phyloP scores from a whole-genome alignment of 805 yeast genomes.

The Nakazawaea peltata region DNA sequence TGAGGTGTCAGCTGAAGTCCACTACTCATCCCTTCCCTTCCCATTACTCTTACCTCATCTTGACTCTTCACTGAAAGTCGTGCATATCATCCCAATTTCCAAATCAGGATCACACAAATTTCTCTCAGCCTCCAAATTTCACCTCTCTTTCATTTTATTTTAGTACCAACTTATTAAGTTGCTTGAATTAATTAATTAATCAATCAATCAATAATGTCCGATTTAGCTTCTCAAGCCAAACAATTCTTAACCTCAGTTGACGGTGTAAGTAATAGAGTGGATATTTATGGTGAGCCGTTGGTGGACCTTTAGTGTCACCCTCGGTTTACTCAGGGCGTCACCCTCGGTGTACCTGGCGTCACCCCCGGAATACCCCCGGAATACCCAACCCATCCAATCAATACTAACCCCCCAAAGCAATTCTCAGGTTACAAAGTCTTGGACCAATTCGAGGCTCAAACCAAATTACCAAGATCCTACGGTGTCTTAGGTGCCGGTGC shows the following conservation, averaged over 20 bases:
- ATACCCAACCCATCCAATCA: neutral
- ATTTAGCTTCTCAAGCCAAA: slow-evolving; percentile 37
- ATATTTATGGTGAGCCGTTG: neutral
- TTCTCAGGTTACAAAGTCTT: slow-evolving; percentile 24
- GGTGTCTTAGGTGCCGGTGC: slow-evolving; percentile 60
- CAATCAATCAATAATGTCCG: slow-evolving; percentile 25
- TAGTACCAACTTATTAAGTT: too few species aligned
- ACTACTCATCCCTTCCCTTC: too few species aligned
- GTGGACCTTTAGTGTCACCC: neutral
- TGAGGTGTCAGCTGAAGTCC: too few species aligned
- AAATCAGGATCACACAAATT: too few species aligned
- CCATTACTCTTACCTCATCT: too few species aligned
- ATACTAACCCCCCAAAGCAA: slow-evolving; percentile 13
- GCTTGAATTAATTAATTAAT: too few species aligned
- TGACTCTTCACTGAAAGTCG: too few species aligned
- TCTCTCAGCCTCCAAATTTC: too few species aligned
- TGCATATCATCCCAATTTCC: too few species aligned
- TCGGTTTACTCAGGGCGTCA: neutral
- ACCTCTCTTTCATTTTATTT: too few species aligned
- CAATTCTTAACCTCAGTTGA: slow-evolving; percentile 29
- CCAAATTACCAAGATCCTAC: slow-evolving; percentile 75
- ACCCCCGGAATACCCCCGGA: neutral
- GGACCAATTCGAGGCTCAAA: slow-evolving; percentile 32
- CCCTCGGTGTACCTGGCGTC: neutral
- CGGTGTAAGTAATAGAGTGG: slow-evolving; percentile 9